Conservation (phyloP, 2,329 filamentous ascomycete species). For the Pseudocercospora musae region DNA sequence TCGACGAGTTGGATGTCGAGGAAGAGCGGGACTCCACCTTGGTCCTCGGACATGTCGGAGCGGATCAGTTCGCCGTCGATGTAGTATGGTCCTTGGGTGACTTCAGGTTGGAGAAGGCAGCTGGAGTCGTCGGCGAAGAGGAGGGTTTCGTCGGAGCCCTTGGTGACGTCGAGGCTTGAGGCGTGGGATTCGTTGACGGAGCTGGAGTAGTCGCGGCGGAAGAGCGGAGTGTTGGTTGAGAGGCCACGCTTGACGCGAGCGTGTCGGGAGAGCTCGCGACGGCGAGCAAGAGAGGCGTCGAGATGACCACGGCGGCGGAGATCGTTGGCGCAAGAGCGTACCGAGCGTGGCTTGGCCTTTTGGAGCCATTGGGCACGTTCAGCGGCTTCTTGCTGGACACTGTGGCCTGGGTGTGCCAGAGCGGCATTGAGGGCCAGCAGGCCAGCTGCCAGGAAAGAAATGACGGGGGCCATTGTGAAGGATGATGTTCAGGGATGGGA, state of each 20-base stretch:
- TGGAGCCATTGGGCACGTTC: constrained; percentile 23
- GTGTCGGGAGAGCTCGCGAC: constrained; percentile 22
- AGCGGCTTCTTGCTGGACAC: constrained; percentile 21
- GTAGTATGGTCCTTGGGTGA: constrained; percentile 29
- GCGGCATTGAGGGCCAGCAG: constrained; percentile 12
- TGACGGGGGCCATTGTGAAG: constrained; percentile 15
- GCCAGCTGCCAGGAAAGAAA: constrained; percentile 16
- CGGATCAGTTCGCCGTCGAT: constrained; percentile 36
- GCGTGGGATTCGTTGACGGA: constrained; percentile 27
- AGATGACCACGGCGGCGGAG: constrained; percentile 22
- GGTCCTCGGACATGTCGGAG: constrained; percentile 41
- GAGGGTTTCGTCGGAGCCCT: constrained; percentile 23
- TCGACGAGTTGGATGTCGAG: constrained; percentile 47
- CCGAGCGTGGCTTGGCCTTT: constrained; percentile 21
- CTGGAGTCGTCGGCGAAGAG: constrained; percentile 27
- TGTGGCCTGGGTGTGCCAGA: constrained; percentile 27
- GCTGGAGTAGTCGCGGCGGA: constrained; percentile 25
- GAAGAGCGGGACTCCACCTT: constrained; percentile 42
- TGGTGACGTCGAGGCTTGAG: constrained; percentile 17
- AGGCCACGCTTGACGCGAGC: constrained; percentile 23
- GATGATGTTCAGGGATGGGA: not conserved
- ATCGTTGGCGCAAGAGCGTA: constrained; percentile 23
- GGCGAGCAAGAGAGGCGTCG: constrained; percentile 22
- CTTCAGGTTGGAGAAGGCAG: constrained; percentile 32
- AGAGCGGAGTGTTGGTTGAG: constrained; percentile 15